Conservation (phyloP, 176 grass and related monocot species). For the Aechmea fasciata region DNA sequence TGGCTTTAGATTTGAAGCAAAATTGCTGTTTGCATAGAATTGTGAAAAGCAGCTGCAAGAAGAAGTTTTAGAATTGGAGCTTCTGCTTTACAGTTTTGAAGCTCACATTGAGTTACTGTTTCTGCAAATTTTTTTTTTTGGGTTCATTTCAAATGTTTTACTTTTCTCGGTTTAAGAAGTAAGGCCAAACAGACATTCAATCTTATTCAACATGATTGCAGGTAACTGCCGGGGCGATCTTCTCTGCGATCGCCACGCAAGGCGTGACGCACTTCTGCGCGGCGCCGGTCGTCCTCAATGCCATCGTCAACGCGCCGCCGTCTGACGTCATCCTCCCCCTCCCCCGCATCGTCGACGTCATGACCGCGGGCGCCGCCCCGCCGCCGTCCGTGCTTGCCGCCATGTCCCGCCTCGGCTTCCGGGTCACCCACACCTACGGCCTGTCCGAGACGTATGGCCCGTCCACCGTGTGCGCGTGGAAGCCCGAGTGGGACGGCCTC, state of each 20-base stretch:
- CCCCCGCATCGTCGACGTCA: slow-evolving; percentile 13
- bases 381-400: slow-evolving; percentile 17
- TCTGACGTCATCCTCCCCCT: slow-evolving; percentile 12
- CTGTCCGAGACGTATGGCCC: slow-evolving; percentile 32
- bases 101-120: too few relatives aligned
- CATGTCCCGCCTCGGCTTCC: slow-evolving; percentile 31
- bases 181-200: too few relatives aligned
- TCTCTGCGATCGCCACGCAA: slow-evolving; percentile 31
- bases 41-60: too few relatives aligned
- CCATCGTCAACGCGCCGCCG: slow-evolving; percentile 14
- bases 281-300: slow-evolving; percentile 33
- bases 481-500: slow-evolving; percentile 30
- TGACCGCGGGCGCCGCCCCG: slow-evolving; percentile 29
- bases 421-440: slow-evolving; percentile 31
- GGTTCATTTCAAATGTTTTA: too few relatives aligned
- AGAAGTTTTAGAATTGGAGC: too few relatives aligned
- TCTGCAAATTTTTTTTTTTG: too few relatives aligned
- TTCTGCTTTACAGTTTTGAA: too few relatives aligned
- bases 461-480: slow-evolving; percentile 15
- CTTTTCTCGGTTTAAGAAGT: too few relatives aligned
- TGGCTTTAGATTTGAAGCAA: too few relatives aligned
- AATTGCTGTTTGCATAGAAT: too few relatives aligned
- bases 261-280: slow-evolving; percentile 43
- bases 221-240: slow-evolving; percentile 21
- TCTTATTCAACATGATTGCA: not conserved